A percentile compares a stretch with the other conserved stretches of the same genome.
Evolutionary conservation across 441 rosid species (phyloP).

Genomic region (Syzygium malaccense): DNA sequence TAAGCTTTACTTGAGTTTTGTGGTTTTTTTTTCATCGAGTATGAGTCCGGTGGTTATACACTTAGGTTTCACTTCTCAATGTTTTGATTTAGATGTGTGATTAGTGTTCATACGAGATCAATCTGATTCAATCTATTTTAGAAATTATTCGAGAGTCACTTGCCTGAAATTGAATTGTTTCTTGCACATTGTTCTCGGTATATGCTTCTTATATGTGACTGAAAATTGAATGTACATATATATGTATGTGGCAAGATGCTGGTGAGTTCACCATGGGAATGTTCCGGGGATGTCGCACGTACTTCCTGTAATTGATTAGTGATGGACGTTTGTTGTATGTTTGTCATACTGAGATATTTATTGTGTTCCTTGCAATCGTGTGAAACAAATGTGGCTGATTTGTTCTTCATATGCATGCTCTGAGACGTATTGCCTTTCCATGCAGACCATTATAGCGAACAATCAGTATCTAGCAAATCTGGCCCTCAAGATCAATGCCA

Average conservation of each 20-base stretch:
- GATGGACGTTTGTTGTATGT: not conserved
- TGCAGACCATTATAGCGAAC: constrained; percentile 19
- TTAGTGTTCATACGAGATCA: no score
- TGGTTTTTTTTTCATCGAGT: no score
- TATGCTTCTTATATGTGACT: not conserved
- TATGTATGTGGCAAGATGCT: not conserved
- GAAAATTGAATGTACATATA: not conserved
- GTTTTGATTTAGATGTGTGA: no score
- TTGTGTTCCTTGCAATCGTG: not conserved
- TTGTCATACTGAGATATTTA: not conserved
- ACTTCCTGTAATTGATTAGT: not conserved
- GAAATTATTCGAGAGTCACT: no score
- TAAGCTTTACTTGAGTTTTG: not conserved
- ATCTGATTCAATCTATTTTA: no score
- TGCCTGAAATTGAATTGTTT: no score
- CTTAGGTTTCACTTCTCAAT: no score
- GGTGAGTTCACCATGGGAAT: not conserved
- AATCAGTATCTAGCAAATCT: constrained; percentile 74
- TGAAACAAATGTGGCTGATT: not conserved
- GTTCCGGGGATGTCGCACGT: not conserved
- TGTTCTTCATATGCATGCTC: not conserved
- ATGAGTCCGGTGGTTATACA: no score
- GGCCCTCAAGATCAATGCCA: constrained; percentile 79
- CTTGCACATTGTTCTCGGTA: not conserved
- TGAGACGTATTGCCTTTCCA: constrained; percentile 43